Evolutionary conservation across 192 early-diverging fungal genomes (phyloP), one percentile per base, ranked within the genome.

Genomic region (Coemansia sp.): DNA sequence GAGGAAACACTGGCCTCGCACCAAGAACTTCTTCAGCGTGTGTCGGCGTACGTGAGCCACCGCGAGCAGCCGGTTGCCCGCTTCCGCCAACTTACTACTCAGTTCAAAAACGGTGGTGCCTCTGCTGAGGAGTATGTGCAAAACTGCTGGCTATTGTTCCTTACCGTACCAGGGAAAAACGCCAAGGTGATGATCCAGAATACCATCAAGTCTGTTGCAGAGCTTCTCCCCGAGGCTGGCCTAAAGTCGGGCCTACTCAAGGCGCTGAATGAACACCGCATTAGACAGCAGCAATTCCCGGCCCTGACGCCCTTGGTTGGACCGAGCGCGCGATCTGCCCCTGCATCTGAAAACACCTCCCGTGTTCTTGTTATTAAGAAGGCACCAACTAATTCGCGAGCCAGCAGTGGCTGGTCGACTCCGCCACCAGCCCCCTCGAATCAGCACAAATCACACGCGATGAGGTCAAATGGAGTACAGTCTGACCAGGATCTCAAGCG

Each of bases 101-200:
- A 59, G 42, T 81, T 64, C 68, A 81, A 76, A 21, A 59, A 76
- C 46, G 62, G 37, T 19, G 34, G 62, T 33, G 59, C 72, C 31
- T 39, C 67, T 3, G 74, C 79, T 1, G 63, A 39, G 2, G 79
- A 81, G n/a, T 81, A 81, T 50, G 69, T 81, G 9, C 63, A 77
- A 29, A 77, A 66, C 69, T 77, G 74, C 64, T 81, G 79, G 79
- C 74, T 76, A 2, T 46, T 81, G 33, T 81, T 81, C 61, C 70
- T 81, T 6, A 81, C 79, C 1, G 79, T 77, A 11, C 79, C 79
- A 1, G 74, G 70, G 5, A 81, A 73, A 44, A 77, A 81, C 34
- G 74, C 79, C 31, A 81, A 81, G 64, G 79, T 69, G 51, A 81
- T 81, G 74, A 76, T 81, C 60, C 69, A 77, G 51, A 81, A 73